Base-by-base conservation (phyloP, 1,284 basidiomycete species). In the Malassezia japonica region DNA sequence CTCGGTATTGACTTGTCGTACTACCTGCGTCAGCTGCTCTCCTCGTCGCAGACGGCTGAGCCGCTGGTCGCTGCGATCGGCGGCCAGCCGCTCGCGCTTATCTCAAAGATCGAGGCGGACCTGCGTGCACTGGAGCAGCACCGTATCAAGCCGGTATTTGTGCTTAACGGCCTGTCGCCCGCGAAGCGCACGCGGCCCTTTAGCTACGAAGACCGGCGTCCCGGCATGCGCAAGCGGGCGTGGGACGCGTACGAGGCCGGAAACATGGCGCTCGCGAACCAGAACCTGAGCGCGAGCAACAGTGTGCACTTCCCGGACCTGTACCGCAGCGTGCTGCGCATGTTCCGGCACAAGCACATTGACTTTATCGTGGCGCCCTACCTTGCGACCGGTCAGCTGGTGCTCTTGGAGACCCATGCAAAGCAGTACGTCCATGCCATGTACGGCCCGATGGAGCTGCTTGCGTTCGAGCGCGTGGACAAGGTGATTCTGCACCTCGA, bases 281-380 rank as follows among this genome's bases (percentile, higher is more conserved):
- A 82, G 65, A 75, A 89, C 36, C 87, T 95, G 57, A 86, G 87
- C 49, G 79, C 80, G 10, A 77, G 84, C 50, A 81, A 79, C 60
- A 77, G 78, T 55, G 70, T 84, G 48, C 77, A 62, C 40, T 54
- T 60, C 23, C 79, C 52, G 79, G 92, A 98, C 75, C 78, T 96
- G 20, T 87, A 94, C 81, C 82, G 91, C 65, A 82, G 86, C 76
- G 84, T 96, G 15, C 78, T 95, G 61, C 80, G 91, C 50, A 85
- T 92, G 55, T 94, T 98, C 75, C 83, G 89, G 72, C 87, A 95
- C 75, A 79, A 92, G 36, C 87, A 89, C 65, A 89, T 95, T 59
- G 92, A 98, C 76, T 96, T 91, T 72, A 79, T 98, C 39, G 83
- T 96, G 57, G 91, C 94, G 32, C 92, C 92, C 8, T 98, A 98